Conservation (phyloP, 192 early-diverging fungal species). For the Entophlyctis helioformis region DNA sequence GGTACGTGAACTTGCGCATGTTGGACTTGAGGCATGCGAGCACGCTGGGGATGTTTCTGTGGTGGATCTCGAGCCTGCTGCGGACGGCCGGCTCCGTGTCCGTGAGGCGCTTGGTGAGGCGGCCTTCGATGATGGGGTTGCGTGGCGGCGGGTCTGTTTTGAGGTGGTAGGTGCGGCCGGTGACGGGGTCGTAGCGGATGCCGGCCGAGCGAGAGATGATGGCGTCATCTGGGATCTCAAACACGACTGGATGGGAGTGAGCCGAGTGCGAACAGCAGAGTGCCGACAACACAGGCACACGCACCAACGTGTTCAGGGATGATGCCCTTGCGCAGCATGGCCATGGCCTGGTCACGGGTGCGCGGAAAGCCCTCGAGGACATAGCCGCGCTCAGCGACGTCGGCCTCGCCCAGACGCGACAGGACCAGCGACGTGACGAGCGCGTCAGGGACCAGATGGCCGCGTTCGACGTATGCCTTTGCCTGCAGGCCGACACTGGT, state of each 20-base stretch:
- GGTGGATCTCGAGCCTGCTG: slow-evolving; percentile 11
- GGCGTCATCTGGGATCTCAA: slow-evolving; percentile 25
- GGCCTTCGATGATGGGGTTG: slow-evolving; percentile 8
- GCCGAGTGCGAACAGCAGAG: not conserved
- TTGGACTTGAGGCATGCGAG: not conserved
- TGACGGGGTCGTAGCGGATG: slow-evolving; percentile 32
- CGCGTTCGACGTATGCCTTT: slow-evolving; percentile 30
- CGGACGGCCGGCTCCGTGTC: slow-evolving; percentile 13
- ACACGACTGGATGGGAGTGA: slow-evolving; percentile 6
- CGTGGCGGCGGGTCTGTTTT: slow-evolving; percentile 19
- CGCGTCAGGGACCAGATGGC: slow-evolving; percentile 39
- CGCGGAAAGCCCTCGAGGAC: slow-evolving; percentile 39
- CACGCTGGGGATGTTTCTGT: slow-evolving; percentile 8
- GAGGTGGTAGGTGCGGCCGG: slow-evolving; percentile 21
- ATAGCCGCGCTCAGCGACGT: slow-evolving; percentile 23
- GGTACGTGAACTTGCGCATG: slow-evolving; percentile 9
- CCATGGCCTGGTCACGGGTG: slow-evolving; percentile 35
- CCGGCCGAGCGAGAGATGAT: slow-evolving; percentile 15
- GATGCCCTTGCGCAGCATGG: slow-evolving; percentile 22
- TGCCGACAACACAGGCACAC: no score
- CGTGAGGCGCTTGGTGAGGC: slow-evolving; percentile 20
- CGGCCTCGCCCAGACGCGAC: slow-evolving; percentile 27
- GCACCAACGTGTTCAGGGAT: slow-evolving; percentile 23
- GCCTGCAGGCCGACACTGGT: slow-evolving; percentile 33
- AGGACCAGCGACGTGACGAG: slow-evolving; percentile 33